These are phyloP conservation scores for Ustilago lituana DNA, from an alignment of 1,284 basidiomycete genomes.

Conservation along the genomic window DNA sequence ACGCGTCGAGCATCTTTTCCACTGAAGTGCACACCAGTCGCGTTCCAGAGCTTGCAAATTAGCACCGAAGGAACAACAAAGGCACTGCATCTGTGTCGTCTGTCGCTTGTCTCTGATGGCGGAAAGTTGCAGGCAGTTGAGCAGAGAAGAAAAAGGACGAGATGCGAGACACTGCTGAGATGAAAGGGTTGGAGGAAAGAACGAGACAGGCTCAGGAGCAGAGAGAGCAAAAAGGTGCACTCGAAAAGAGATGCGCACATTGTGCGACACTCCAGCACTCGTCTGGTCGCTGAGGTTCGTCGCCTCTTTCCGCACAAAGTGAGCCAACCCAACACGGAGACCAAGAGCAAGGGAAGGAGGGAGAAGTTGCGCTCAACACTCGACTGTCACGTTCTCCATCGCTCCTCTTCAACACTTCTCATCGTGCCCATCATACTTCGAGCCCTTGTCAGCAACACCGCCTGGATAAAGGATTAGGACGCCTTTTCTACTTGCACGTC, in stretches of 20 bases:
- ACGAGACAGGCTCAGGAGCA: too few relatives aligned
- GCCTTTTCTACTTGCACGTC: neutral
- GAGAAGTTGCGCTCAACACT: neutral
- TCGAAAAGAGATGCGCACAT: neutral
- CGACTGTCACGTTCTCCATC: neutral
- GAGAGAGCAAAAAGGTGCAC: too few relatives aligned
- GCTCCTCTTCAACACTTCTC: slow-evolving; percentile 1
- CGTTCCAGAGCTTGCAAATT: slow-evolving; percentile 3
- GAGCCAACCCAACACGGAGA: neutral
- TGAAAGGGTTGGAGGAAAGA: neutral
- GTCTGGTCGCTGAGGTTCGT: too few relatives aligned
- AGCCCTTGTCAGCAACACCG: neutral
- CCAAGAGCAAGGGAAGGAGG: neutral
- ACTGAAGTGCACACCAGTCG: slow-evolving; percentile 7
- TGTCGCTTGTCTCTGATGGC: too few relatives aligned
- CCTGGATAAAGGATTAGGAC: too few relatives aligned
- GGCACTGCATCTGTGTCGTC: slow-evolving; percentile 32
- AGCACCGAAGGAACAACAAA: slow-evolving; percentile 1
- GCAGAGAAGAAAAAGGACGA: slow-evolving; percentile 1
- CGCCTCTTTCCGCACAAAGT: neutral
- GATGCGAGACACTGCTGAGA: neutral
- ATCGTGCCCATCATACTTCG: too few relatives aligned
- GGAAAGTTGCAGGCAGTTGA: slow-evolving; percentile 28
- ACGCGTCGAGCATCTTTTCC: slow-evolving; percentile 31
- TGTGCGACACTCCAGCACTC: slow-evolving; percentile 16